Percentiles rank a stretch among this genome's conserved stretches.
Evolutionary conservation across 495 filamentous ascomycete species (phyloP).

Genomic region (Ascodesmis nigricans): DNA sequence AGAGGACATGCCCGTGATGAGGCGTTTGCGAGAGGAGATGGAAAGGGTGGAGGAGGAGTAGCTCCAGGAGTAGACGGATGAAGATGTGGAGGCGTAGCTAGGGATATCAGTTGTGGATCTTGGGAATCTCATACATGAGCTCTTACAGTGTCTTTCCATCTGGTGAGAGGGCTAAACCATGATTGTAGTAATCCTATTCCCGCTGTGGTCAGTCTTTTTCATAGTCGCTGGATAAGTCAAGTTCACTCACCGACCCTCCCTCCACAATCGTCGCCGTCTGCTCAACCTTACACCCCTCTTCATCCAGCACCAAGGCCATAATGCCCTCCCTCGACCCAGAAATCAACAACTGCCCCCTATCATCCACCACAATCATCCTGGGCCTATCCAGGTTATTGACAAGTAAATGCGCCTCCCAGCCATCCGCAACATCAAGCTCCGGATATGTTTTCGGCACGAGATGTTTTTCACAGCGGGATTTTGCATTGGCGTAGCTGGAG

Average conservation of each 20-base stretch:
- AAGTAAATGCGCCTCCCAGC: constrained; percentile 35
- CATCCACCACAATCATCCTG: constrained; percentile 39
- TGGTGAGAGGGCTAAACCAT: constrained; percentile 40
- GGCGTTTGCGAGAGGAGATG: constrained; percentile 23
- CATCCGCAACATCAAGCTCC: constrained; percentile 31
- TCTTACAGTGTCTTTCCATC: constrained; percentile 41
- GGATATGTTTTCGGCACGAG: too few species aligned
- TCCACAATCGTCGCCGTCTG: constrained; percentile 24
- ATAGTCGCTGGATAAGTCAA: constrained; percentile 24
- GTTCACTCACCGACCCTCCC: constrained; percentile 10
- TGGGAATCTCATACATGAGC: too few species aligned
- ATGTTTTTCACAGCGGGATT: too few species aligned
- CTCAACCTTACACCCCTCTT: constrained; percentile 30
- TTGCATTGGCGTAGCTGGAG: too few species aligned
- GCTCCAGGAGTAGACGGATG: constrained; percentile 35
- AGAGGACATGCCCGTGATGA: constrained; percentile 38
- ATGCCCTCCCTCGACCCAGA: constrained; percentile 35
- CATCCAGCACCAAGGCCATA: constrained; percentile 29
- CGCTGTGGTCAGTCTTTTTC: constrained; percentile 4
- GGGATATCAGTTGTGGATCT: background rate
- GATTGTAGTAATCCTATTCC: constrained; percentile 30
- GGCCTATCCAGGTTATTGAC: constrained; percentile 31
- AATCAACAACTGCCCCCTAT: constrained; percentile 36
- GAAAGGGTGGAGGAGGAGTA: constrained; percentile 33
- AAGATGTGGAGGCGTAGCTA: constrained; percentile 30